Percentiles rank a stretch among this genome's conserved stretches.
Evolutionary conservation across 306 rosid genomes (phyloP).

Genomic region (Acacia confusa): DNA sequence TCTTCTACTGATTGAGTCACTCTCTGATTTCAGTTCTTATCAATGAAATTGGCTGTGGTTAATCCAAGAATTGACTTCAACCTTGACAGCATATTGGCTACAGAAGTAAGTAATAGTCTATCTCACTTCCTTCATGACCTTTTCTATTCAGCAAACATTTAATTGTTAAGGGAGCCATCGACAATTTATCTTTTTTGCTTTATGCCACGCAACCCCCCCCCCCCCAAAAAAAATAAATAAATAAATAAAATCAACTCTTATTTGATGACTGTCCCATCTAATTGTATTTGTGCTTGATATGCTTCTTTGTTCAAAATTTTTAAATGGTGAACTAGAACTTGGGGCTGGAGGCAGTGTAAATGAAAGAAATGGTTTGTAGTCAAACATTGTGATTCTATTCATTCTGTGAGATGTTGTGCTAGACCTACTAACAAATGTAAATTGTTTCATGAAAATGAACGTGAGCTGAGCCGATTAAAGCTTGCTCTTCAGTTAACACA

Average conservation of each 20-base stretch:
- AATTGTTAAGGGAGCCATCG: background rate
- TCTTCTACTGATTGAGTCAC: slow-evolving; percentile 31
- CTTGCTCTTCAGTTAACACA: background rate
- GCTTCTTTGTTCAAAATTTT: slow-evolving; percentile 18
- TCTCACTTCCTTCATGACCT: background rate
- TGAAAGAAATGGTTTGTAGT: slow-evolving; percentile 6
- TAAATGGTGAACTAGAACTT: slow-evolving; percentile 21
- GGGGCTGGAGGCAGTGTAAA: background rate
- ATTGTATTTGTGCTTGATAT: slow-evolving; percentile 15
- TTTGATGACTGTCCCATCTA: background rate
- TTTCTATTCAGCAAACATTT: background rate
- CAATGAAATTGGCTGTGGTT: slow-evolving; percentile 93
- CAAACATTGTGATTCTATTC: background rate
- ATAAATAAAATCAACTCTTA: background rate
- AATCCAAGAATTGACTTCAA: slow-evolving; percentile 83
- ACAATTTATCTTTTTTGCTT: background rate
- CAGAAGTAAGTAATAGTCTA: slow-evolving; percentile 63
- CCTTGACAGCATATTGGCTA: slow-evolving; percentile 69
- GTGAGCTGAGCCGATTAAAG: background rate
- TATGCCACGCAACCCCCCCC: background rate
- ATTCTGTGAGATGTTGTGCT: slow-evolving; percentile 24
- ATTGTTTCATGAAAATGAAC: background rate
- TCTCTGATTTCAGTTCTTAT: slow-evolving; percentile 69
- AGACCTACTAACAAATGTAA: slow-evolving; percentile 17
- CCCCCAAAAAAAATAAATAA: background rate